These are phyloP conservation scores for Sungouiozyma ichnusensis DNA, from an alignment of 805 yeast species.

Conservation along the genomic window DNA sequence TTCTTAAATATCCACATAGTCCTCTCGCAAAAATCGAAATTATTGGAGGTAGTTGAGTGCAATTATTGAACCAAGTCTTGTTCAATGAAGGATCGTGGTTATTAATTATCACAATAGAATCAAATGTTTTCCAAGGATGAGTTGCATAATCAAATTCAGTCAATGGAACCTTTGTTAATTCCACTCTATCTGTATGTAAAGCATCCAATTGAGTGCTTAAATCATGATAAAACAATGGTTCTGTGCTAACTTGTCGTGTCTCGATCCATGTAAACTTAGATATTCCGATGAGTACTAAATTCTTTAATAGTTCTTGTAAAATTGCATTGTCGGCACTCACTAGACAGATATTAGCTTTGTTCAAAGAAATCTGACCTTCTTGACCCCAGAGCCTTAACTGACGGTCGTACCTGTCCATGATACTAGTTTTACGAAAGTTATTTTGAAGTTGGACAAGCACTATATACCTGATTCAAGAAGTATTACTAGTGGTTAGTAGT, in stretches of 20 bases:
- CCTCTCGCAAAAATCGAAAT: slow-evolving; percentile 45
- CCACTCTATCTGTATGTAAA: slow-evolving; percentile 1
- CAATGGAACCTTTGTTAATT: not conserved
- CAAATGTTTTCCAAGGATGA: not conserved
- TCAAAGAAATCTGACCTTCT: slow-evolving; percentile 58
- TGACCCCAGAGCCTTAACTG: slow-evolving; percentile 83
- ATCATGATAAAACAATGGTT: slow-evolving; percentile 3
- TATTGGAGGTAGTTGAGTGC: slow-evolving; percentile 39
- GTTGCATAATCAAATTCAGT: not conserved
- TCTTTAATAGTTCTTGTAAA: slow-evolving; percentile 64
- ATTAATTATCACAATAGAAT: slow-evolving; percentile 20
- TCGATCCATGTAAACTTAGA: slow-evolving; percentile 47
- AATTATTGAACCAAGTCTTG: no score
- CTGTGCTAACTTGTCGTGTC: slow-evolving; percentile 4
- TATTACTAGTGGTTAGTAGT: not conserved
- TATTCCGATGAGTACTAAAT: slow-evolving; percentile 65
- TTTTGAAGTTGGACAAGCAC: no score
- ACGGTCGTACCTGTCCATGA: slow-evolving; percentile 63
- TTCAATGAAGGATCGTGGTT: not conserved
- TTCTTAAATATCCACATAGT: slow-evolving; percentile 50
- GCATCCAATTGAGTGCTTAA: not conserved
- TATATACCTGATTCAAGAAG: not conserved
- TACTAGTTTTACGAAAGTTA: no score
- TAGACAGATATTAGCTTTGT: slow-evolving; percentile 48
- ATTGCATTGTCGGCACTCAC: slow-evolving; percentile 42